phyloP scores from a whole-genome alignment of 371 early-diverging fungal genomes.

The Apophysomyces trapeziformis region DNA sequence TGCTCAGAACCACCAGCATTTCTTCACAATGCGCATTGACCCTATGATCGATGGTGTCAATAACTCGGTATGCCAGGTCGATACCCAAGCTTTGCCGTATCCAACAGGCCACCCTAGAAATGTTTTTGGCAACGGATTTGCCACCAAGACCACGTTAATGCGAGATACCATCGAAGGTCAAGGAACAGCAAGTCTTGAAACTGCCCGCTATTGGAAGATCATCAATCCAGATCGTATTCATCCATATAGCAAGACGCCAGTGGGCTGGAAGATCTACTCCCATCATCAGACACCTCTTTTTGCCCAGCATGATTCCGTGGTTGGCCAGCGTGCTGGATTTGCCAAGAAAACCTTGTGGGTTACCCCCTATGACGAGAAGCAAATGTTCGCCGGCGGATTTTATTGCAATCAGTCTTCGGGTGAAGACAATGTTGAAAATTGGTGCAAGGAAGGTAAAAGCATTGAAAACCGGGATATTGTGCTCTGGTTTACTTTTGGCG shows the following conservation, averaged over 20 bases:
- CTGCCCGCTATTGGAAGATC: conserved; percentile 55
- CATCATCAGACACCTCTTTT: conserved; percentile 41
- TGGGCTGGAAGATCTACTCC: conserved; percentile 52
- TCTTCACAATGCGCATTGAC: conserved; percentile 61
- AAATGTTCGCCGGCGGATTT: conserved; percentile 60
- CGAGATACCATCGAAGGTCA: conserved; percentile 49
- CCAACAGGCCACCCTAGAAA: conserved; percentile 55
- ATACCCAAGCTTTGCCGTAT: conserved; percentile 37
- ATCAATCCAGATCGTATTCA: conserved; percentile 46
- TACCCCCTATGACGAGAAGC: conserved; percentile 53
- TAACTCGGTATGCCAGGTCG: conserved; percentile 47
- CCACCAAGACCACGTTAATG: conserved; percentile 32
- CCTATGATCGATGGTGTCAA: conserved; percentile 56
- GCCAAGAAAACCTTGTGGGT: conserved; percentile 58
- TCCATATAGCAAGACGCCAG: conserved; percentile 49
- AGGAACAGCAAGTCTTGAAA: conserved; percentile 30
- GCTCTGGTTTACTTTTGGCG: conserved; percentile 58
- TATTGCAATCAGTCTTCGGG: conserved; percentile 56
- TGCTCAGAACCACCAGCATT: conserved; percentile 59
- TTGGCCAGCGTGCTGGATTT: conserved; percentile 55
- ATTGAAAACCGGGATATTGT: conserved; percentile 52
- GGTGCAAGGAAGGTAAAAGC: conserved; percentile 37
- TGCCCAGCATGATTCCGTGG: conserved; percentile 49
- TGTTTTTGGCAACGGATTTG: conserved; percentile 49
- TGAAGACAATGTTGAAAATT: conserved; percentile 36